Evolutionary conservation across 441 rosid species (phyloP).

Genomic region (Syzygium malaccense): DNA sequence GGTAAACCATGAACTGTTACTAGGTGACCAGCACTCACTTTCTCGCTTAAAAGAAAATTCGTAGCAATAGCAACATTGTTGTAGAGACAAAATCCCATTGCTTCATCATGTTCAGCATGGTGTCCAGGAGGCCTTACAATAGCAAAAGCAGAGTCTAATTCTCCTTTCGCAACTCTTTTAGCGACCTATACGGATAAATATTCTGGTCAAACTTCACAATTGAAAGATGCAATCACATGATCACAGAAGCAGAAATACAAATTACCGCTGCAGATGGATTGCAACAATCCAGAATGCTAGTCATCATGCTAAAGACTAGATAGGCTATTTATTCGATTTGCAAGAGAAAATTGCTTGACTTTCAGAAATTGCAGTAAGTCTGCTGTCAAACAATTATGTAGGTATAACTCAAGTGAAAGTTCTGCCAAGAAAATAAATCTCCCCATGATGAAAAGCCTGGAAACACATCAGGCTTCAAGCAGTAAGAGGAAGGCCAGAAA

Average conservation of each 20-base stretch:
- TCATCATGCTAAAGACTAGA: not conserved
- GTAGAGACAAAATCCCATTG: constrained; percentile 93
- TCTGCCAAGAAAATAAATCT: not conserved
- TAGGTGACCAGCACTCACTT: constrained; percentile 29
- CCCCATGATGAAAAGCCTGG: not conserved
- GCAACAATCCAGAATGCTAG: not conserved
- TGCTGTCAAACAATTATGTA: not conserved
- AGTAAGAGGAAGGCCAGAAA: not conserved
- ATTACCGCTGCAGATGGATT: not conserved
- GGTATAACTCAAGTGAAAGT: not conserved
- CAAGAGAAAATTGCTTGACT: not conserved
- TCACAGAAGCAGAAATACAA: not conserved
- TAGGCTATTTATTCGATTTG: not conserved
- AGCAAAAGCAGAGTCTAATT: constrained; percentile 70
- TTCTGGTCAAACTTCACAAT: not conserved
- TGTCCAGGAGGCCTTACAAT: constrained; percentile 96
- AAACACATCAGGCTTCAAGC: not conserved
- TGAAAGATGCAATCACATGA: not conserved
- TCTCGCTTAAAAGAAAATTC: constrained; percentile 56
- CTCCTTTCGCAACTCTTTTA: constrained; percentile 80
- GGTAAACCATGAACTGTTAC: not conserved
- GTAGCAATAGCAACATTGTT: constrained; percentile 93
- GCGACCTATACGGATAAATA: constrained; percentile 32
- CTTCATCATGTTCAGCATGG: constrained; percentile 83
- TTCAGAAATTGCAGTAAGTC: not conserved